Conservation (phyloP, 2,329 filamentous ascomycete genomes). For the Colletotrichum sp. region DNA sequence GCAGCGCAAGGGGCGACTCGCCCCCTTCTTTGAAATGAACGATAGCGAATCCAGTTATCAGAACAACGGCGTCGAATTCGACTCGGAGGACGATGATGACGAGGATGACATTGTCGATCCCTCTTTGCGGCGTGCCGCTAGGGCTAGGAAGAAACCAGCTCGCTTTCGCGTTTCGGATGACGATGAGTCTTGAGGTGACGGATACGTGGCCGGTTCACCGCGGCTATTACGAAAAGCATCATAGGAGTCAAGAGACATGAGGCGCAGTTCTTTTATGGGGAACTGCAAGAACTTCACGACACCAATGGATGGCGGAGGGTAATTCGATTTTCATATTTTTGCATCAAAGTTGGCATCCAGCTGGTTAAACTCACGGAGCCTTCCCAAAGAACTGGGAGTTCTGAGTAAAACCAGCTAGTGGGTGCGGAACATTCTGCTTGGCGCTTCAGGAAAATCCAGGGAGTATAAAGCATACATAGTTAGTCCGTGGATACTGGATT, state of each 20-base stretch:
- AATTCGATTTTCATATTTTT: not conserved
- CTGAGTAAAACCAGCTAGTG: not conserved
- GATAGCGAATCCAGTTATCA: constrained; percentile 16
- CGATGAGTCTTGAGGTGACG: not conserved
- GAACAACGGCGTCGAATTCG: not conserved
- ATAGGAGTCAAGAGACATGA: not conserved
- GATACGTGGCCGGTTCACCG: not conserved
- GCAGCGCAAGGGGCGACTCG: not conserved
- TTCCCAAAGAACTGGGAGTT: not conserved
- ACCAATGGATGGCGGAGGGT: not conserved
- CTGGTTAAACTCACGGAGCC: not conserved
- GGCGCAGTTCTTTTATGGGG: not conserved
- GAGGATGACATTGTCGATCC: not conserved
- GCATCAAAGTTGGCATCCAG: not conserved
- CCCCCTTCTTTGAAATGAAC: not conserved
- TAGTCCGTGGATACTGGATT: not conserved
- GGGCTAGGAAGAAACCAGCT: constrained; percentile 12
- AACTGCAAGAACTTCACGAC: not conserved
- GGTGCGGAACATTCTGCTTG: not conserved
- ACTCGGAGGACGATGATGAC: constrained; percentile 11
- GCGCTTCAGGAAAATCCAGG: constrained; percentile 1
- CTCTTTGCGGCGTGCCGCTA: not conserved
- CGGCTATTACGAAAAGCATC: not conserved
- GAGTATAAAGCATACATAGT: constrained; percentile 9
- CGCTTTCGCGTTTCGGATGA: constrained; percentile 9